A percentile compares a stretch with the other conserved stretches of the same genome.
These are phyloP conservation scores for Hericium coralloides DNA, from an alignment of 768 basidiomycete species.

Conservation along the genomic window DNA sequence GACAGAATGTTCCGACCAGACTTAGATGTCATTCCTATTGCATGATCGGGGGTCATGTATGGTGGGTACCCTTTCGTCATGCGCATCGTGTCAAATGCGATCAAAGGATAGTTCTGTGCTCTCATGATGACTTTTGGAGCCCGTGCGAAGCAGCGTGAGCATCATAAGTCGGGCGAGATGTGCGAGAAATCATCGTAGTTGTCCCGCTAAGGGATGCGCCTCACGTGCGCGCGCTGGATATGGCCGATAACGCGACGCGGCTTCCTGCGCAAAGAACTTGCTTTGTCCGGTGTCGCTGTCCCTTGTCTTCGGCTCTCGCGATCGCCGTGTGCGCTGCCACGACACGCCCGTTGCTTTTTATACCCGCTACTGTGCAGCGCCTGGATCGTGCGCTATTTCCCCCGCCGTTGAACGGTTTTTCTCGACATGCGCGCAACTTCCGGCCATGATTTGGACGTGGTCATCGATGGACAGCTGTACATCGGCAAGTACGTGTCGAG, in stretches of 20 bases:
- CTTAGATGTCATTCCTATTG: too few relatives aligned
- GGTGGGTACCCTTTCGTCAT: too few relatives aligned
- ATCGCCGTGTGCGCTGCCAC: too few relatives aligned
- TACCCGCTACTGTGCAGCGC: neutral
- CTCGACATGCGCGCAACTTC: conserved; percentile 7
- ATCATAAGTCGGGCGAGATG: neutral
- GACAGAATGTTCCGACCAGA: too few relatives aligned
- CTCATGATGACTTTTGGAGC: neutral
- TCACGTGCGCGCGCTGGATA: neutral
- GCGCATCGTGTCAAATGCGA: too few relatives aligned
- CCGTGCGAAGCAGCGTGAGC: neutral
- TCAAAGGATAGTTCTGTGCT: too few relatives aligned
- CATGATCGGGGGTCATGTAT: too few relatives aligned
- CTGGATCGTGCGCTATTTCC: neutral
- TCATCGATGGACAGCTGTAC: conserved; percentile 12
- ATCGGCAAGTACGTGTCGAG: conserved; percentile 12
- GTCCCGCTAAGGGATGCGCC: neutral
- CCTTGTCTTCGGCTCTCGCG: neutral
- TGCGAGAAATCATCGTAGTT: neutral
- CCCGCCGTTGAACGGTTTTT: neutral
- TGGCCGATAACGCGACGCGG: neutral
- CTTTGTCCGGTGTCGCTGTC: neutral
- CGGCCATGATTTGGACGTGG: conserved; percentile 8
- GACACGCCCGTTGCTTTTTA: neutral
- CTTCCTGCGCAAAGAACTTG: neutral